These are phyloP conservation scores for Alternaria sp. DNA, from an alignment of 2,329 filamentous ascomycete species.

Conservation along the genomic window DNA sequence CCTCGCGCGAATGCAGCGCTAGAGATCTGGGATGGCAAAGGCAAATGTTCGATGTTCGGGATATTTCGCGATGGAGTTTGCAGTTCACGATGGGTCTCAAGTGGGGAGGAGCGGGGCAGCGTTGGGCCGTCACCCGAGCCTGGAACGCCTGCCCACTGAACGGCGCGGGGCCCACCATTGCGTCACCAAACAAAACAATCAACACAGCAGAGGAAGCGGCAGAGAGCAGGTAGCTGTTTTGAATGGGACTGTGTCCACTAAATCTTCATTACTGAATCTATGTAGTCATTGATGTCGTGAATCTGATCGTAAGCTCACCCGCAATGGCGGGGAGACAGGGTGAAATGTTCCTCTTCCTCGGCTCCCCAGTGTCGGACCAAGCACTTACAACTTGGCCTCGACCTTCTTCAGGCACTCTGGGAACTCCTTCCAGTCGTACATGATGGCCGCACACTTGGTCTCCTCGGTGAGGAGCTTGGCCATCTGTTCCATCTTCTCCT, in stretches of 20 bases:
- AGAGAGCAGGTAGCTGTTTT: not conserved
- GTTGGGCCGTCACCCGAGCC: constrained; percentile 7
- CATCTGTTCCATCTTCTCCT: constrained; percentile 55
- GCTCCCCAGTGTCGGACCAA: constrained; percentile 1
- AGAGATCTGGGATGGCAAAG: constrained; percentile 1
- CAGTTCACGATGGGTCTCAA: not conserved
- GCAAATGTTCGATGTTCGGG: constrained; percentile 1
- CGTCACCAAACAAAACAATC: constrained; percentile 10
- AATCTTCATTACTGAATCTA: constrained; percentile 13
- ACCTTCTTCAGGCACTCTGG: constrained; percentile 57
- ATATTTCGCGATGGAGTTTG: not conserved
- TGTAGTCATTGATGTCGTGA: constrained; percentile 20
- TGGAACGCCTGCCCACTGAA: constrained; percentile 3
- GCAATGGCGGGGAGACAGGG: constrained; percentile 16
- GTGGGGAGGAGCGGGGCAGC: constrained; percentile 10
- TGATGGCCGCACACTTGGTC: constrained; percentile 56
- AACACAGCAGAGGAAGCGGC: not conserved
- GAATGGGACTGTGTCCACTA: not conserved
- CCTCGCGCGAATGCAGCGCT: not conserved
- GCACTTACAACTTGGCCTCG: constrained; percentile 48
- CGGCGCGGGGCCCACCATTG: constrained; percentile 8
- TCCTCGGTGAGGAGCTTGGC: constrained; percentile 56
- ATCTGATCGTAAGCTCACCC: constrained; percentile 28
- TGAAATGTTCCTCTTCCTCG: constrained; percentile 14
- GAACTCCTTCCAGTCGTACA: constrained; percentile 62